phyloP scores from a whole-genome alignment of 331 rosid genomes.

The Acacia pycnantha region DNA sequence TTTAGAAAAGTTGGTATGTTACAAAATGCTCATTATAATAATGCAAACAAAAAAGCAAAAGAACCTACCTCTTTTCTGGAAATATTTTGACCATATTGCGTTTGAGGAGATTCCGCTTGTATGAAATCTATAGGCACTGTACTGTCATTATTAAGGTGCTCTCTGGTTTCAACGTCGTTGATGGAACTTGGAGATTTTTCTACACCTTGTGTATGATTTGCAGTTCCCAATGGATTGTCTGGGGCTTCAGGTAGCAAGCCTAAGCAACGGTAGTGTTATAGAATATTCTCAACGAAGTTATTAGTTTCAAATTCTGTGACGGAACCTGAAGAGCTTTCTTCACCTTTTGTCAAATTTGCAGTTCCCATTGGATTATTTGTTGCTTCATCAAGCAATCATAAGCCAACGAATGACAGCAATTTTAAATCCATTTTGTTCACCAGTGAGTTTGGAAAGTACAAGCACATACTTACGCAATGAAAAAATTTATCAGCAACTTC shows the following conservation, averaged over 20 bases:
- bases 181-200: neutral
- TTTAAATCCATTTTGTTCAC: neutral
- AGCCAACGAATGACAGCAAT: neutral
- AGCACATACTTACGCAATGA: neutral
- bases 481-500: neutral
- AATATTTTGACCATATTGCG: neutral
- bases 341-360: neutral
- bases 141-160: neutral
- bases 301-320: neutral
- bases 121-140: neutral
- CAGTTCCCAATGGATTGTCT: neutral
- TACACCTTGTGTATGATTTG: neutral
- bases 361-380: neutral
- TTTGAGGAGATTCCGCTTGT: conserved; percentile 8
- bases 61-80: neutral
- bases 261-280: neutral
- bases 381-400: neutral
- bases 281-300: neutral
- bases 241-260: neutral
- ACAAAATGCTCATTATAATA: neutral
- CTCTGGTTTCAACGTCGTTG: neutral
- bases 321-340: neutral
- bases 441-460: neutral
- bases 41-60: neutral
- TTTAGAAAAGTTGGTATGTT: too few relatives aligned